These are phyloP conservation scores for Aspergillus tanneri DNA, from an alignment of 2,329 filamentous ascomycete species.

Conservation along the genomic window DNA sequence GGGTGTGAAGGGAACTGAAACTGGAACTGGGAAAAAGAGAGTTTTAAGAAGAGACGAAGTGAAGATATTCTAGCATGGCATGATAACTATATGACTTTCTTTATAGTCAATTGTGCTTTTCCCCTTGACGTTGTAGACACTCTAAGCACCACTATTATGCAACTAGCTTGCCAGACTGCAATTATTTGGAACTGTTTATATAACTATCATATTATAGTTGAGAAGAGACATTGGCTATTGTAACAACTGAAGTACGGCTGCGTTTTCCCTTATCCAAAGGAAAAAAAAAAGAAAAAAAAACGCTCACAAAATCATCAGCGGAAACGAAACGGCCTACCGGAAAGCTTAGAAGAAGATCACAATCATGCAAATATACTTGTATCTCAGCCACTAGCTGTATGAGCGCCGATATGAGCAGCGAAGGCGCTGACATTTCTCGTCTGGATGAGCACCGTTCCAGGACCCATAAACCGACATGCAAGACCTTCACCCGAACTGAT, in stretches of 20 bases:
- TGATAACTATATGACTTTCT: conserved; percentile 30
- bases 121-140: background rate
- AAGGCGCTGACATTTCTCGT: conserved; percentile 77
- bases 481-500: conserved; percentile 80
- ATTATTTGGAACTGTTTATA: no score
- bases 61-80: conserved; percentile 27
- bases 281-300: background rate
- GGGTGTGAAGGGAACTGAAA: conserved; percentile 1
- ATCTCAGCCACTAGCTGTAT: conserved; percentile 32
- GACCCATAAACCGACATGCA: conserved; percentile 89
- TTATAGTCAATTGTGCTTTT: conserved; percentile 7
- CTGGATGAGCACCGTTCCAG: conserved; percentile 88
- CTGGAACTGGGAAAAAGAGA: conserved; percentile 7
- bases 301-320: no score
- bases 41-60: conserved; percentile 15
- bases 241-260: no score
- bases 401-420: conserved; percentile 51
- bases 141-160: background rate
- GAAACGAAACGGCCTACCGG: no score
- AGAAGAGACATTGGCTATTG: no score
- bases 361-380: background rate
- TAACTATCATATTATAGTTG: no score
- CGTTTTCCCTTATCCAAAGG: no score
- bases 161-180: background rate
- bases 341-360: background rate